phyloP scores from a whole-genome alignment of 495 filamentous ascomycete genomes.

The Hypomontagnella submonticulosa region DNA sequence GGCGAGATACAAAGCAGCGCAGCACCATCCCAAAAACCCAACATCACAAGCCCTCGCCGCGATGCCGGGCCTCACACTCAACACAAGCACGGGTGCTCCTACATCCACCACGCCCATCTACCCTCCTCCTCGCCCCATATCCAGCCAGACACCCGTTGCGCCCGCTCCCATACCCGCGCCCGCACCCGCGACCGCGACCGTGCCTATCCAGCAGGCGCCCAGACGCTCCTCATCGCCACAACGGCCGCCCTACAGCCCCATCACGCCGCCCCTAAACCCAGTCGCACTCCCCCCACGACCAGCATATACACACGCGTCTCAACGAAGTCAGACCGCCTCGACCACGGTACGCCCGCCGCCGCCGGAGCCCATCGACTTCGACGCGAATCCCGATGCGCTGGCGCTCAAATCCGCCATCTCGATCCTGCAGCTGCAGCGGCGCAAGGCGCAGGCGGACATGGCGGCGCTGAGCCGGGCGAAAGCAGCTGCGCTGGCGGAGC shows the following conservation, averaged over 20 bases:
- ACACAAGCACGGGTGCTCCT: constrained; percentile 30
- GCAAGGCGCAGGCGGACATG: constrained; percentile 78
- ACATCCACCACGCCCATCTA: constrained; percentile 8
- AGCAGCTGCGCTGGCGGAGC: constrained; percentile 70
- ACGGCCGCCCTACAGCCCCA: constrained; percentile 57
- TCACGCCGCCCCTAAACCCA: constrained; percentile 55
- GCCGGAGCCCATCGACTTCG: constrained; percentile 75
- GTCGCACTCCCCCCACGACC: constrained; percentile 43
- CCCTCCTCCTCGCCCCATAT: not conserved
- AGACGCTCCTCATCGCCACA: constrained; percentile 47
- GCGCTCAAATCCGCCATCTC: constrained; percentile 82
- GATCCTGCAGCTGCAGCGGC: constrained; percentile 83
- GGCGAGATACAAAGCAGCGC: constrained; percentile 12
- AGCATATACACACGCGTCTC: constrained; percentile 55
- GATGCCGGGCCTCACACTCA: constrained; percentile 45
- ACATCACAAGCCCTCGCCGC: constrained; percentile 14
- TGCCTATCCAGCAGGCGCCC: constrained; percentile 6
- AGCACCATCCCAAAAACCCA: not conserved
- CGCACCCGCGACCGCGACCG: constrained; percentile 12
- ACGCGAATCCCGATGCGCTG: constrained; percentile 83
- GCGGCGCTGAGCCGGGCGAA: constrained; percentile 71
- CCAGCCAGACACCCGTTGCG: constrained; percentile 21
- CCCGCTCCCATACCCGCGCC: constrained; percentile 8
- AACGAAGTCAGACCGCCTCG: constrained; percentile 51
- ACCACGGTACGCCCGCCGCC: constrained; percentile 56